Conservation (phyloP, 2,329 filamentous ascomycete genomes). For the Aspergillus caelatus region DNA sequence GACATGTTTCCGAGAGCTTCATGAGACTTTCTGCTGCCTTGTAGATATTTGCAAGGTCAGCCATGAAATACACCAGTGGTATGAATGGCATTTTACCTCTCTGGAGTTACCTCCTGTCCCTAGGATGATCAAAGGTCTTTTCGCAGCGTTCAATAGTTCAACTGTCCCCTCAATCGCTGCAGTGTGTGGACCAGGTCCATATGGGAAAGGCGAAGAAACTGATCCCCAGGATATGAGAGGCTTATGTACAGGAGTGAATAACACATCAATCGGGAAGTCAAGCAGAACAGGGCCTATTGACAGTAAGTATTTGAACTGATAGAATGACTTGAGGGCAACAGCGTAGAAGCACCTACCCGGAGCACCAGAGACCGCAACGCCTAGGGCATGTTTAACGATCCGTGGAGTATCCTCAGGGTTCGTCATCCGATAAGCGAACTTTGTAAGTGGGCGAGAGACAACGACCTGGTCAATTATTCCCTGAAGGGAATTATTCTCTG, state of each 20-base stretch:
- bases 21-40: not conserved
- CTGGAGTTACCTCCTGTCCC: not conserved
- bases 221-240: not conserved
- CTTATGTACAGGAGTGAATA: not conserved
- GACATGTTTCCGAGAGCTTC: not conserved
- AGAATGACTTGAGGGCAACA: too few relatives aligned
- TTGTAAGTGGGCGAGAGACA: slow-evolving; percentile 47
- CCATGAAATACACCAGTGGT: not conserved
- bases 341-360: slow-evolving; percentile 32
- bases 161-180: not conserved
- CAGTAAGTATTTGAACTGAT: not conserved
- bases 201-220: not conserved
- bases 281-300: not conserved
- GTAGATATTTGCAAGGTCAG: not conserved
- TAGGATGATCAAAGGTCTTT: not conserved
- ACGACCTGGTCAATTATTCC: slow-evolving; percentile 53
- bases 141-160: not conserved
- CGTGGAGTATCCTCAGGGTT: slow-evolving; percentile 50
- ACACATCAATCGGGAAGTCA: not conserved
- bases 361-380: slow-evolving; percentile 42
- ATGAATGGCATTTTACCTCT: not conserved
- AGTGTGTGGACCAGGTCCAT: not conserved
- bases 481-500: slow-evolving; percentile 51
- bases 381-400: slow-evolving; percentile 47
- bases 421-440: slow-evolving; percentile 50